Base-by-base conservation (phyloP, 2,329 filamentous ascomycete genomes). In the Paecilomyces formosus region DNA sequence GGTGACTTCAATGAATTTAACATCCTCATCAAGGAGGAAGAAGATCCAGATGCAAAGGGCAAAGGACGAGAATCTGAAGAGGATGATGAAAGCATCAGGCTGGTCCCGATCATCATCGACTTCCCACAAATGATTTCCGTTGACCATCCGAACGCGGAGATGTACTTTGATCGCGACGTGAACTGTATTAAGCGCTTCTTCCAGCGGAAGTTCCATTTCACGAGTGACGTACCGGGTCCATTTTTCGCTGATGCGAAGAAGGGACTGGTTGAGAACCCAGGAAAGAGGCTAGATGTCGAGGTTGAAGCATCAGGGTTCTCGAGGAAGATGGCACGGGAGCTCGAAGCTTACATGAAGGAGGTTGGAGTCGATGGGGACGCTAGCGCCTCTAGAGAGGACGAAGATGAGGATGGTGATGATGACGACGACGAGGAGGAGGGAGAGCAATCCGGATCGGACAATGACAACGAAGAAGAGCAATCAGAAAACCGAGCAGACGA, bases 1-100 rank as follows among this genome's bases (percentile, higher is more conserved):
- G 94, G 94, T 62, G 94, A 99, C 72, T 99, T 95, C 79, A 99
- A 99, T 78, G 95, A 99, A 74, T 99, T 99, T 82, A 99, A 99
- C 73, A 93, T 99, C 63, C 79, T 99, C 33, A 87, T 99, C 72
- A 91, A 94, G 70, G 93, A 97, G 72, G 85, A 80, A 54, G 70
- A 70, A 33, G 68, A 70, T 28, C 63, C 66, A 0, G 60, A 70
- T 11, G 66, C 67, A 15, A 75, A 75, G 57, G 71, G 70, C 9
- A 80, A 66, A 70, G 72, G 1, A 63, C 72, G 50, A 76, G 79
- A 54, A 52, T 65, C 59, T 1, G 68, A 65, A 13, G 71, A 72
- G 15, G 60, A 67, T n/a, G 65, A 64, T 57, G 70, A 72, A 51
- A 67, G 66, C 60, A 70, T 89, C 57, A 81, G 74, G 33, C 78